Percentiles rank a stretch among this genome's conserved stretches.
Conservation (phyloP, 768 basidiomycete genomes). For the Polyporus arcularius region DNA sequence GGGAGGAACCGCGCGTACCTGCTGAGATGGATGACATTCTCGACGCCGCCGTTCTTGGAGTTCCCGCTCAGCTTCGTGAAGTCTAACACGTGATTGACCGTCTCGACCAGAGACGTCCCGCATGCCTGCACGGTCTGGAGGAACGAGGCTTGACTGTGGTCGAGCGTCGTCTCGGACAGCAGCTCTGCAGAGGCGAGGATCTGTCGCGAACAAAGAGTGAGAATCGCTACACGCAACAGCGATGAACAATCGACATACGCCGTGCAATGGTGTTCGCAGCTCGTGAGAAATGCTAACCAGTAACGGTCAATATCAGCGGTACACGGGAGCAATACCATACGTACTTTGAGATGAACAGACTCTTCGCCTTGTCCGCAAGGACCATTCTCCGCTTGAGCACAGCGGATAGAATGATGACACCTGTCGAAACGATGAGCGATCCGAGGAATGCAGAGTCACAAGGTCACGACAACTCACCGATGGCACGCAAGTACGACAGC, state of each 20-base stretch:
- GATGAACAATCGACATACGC: conserved; percentile 46
- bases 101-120: conserved; percentile 93
- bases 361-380: conserved; percentile 92
- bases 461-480: conserved; percentile 49
- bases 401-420: conserved; percentile 91
- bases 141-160: conserved; percentile 81
- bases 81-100: conserved; percentile 95
- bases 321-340: conserved; percentile 21
- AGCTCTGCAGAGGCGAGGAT: conserved; percentile 92
- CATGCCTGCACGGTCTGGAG: conserved; percentile 93
- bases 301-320: background rate
- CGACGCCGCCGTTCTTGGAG: conserved; percentile 73
- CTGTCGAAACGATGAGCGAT: conserved; percentile 32
- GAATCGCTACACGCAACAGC: background rate
- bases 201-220: conserved; percentile 33
- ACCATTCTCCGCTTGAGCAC: conserved; percentile 92
- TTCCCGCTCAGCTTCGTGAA: conserved; percentile 94
- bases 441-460: background rate
- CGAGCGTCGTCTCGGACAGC: conserved; percentile 81
- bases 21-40: conserved; percentile 70
- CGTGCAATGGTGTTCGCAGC: conserved; percentile 88
- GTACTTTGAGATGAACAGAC: conserved; percentile 89
- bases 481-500: conserved; percentile 87
- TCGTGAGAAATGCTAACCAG: conserved; percentile 80
- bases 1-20: conserved; percentile 44